A percentile compares a stretch with the other conserved stretches of the same genome.
Conservation (phyloP, 2,329 filamentous ascomycete genomes). For the Shiraia bambusicola region DNA sequence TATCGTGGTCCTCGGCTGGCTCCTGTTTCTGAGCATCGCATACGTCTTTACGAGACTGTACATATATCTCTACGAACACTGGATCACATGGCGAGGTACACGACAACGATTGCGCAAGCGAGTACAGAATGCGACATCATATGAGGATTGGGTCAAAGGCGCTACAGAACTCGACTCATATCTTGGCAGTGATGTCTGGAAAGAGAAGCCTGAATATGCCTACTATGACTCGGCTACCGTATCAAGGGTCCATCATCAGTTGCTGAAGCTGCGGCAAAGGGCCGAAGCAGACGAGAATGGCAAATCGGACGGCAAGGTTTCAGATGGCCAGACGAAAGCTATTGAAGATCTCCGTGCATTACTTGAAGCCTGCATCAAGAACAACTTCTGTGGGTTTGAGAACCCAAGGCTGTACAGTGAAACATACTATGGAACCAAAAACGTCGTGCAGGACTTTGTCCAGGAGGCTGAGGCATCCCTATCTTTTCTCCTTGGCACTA, state of each 20-base stretch:
- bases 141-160: conserved; percentile 78
- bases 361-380: conserved; percentile 90
- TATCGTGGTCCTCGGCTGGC: conserved; percentile 76
- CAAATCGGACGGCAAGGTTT: conserved; percentile 21
- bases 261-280: conserved; percentile 61
- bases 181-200: conserved; percentile 79
- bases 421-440: conserved; percentile 97
- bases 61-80: conserved; percentile 89
- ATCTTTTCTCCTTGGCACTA: conserved; percentile 66
- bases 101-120: conserved; percentile 70
- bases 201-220: conserved; percentile 68
- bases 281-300: conserved; percentile 59
- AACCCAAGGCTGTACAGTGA: conserved; percentile 94
- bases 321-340: conserved; percentile 47
- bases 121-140: conserved; percentile 71
- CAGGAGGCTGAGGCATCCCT: conserved; percentile 77
- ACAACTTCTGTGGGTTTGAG: conserved; percentile 94
- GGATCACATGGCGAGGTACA: conserved; percentile 82
- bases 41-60: conserved; percentile 86
- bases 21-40: conserved; percentile 68
- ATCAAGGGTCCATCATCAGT: conserved; percentile 71
- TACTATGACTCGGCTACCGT: conserved; percentile 91
- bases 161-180: conserved; percentile 79
- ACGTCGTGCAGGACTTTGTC: conserved; percentile 84
- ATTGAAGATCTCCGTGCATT: conserved; percentile 76